Base-by-base conservation (phyloP, 495 filamentous ascomycete genomes). In the Daldinia bambusicola region DNA sequence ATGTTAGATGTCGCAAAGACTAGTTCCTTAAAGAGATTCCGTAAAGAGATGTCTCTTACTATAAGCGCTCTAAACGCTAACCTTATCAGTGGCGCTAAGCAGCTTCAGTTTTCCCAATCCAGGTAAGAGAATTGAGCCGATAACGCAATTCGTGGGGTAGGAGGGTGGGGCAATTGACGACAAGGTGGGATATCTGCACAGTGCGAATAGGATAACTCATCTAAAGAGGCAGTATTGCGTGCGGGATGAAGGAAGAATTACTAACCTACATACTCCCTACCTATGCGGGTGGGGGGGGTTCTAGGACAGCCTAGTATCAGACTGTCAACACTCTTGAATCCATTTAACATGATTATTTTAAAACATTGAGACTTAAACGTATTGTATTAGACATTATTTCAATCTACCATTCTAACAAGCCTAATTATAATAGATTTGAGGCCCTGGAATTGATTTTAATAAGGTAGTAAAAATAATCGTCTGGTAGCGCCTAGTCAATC, bases 111-210 rank as follows among this genome's bases (percentile, higher is more conserved):
- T 57, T 55, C 36, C 14, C 13, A 55, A 55, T 63, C 3, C 14
- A 30, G 30, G 50, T 32, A 53, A 31, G 22, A 32, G 30, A 48
- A 58, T 51, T 51, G 51, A 66, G 66, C 70, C 70, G 70, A 73
- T 73, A 73, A 65, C 70, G 70, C 70, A 73, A 73, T 73, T 73
- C 70, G 70, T 73, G 70, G 70, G 70, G 66, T 73, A 72, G 61
- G 56, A 58, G 62, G 32, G 61, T 55, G 65, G 70, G 58, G 50
- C n/a, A 50, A 30, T 50, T 57, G 34, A 52, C 43, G 34, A 32
- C 55, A 65, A 65, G 38, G 67, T 65, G 61, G 61, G 55, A 70
- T 70, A 61, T 34, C 30, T 50, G 31, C 59, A 65, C 63, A 20
- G 59, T 72, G 55, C 60, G 52, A 66, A 40, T 22, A 56, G 20